Percentiles rank a stretch among this genome's conserved stretches.
phyloP scores from a whole-genome alignment of 2,329 filamentous ascomycete species.

The Byssothecium circinans region DNA sequence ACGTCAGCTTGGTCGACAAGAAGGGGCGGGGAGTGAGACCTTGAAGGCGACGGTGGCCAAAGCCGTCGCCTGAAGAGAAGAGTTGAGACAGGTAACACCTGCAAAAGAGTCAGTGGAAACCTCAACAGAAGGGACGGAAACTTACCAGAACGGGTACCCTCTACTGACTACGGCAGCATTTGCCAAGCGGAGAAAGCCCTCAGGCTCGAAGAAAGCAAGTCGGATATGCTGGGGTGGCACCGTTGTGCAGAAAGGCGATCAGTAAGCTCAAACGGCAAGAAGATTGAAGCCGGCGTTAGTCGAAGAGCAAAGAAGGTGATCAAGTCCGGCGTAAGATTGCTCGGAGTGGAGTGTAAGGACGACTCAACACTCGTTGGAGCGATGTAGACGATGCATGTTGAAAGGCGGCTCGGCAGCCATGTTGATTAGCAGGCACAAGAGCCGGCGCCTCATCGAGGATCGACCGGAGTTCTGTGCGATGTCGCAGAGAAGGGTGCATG shows the following conservation, averaged over 20 bases:
- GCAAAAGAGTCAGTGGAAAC: background rate
- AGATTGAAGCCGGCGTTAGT: background rate
- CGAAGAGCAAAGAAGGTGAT: conserved; percentile 1
- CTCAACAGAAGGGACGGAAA: background rate
- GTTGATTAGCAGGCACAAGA: conserved; percentile 2
- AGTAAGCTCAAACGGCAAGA: background rate
- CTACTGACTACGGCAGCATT: background rate
- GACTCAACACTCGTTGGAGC: background rate
- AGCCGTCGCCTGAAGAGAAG: background rate
- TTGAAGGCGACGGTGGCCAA: background rate
- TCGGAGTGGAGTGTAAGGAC: background rate
- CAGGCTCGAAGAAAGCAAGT: background rate
- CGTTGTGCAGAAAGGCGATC: background rate
- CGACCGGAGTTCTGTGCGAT: conserved; percentile 4
- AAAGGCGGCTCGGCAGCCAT: background rate
- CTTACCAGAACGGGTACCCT: background rate
- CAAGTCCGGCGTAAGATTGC: background rate
- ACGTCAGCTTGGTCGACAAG: background rate
- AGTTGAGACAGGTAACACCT: background rate
- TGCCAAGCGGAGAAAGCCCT: background rate
- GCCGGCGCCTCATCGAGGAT: conserved; percentile 9
- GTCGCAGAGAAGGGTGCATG: too few species aligned
- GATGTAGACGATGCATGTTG: background rate
- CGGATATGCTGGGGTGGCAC: background rate
- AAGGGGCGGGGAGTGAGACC: background rate